These are phyloP conservation scores for Micractinium sp. DNA, from an alignment of 139 green algal species.

Conservation along the genomic window DNA sequence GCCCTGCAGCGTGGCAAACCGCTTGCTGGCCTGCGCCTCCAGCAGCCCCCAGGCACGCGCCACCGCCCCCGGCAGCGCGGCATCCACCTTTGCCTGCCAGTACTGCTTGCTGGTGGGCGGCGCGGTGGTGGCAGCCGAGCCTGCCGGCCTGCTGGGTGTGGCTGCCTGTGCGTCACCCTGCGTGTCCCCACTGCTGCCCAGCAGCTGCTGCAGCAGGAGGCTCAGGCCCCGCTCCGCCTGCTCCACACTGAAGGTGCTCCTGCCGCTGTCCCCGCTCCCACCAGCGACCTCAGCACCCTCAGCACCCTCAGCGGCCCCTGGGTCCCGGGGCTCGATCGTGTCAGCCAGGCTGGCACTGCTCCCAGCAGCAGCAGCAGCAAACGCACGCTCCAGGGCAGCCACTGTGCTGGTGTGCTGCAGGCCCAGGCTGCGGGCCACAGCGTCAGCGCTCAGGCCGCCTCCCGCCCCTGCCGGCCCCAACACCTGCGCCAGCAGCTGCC, in stretches of 20 bases:
- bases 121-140: background rate
- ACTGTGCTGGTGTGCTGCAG: conserved; percentile 3
- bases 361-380: background rate
- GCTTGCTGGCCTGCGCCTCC: background rate
- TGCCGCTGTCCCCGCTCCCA: background rate
- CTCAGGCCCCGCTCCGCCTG: background rate
- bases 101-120: conserved; percentile 28
- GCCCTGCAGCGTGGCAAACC: conserved; percentile 9
- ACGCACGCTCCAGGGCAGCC: background rate
- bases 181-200: background rate
- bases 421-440: conserved; percentile 26
- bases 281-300: background rate
- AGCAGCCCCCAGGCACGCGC: background rate
- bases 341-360: background rate
- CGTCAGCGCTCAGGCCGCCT: background rate
- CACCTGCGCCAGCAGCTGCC: conserved; percentile 7
- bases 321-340: background rate
- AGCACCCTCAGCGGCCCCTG: background rate
- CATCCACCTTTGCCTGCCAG: conserved; percentile 1
- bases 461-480: background rate
- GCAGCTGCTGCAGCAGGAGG: background rate
- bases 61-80: background rate
- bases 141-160: background rate
- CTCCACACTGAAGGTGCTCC: background rate
- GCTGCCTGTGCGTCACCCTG: background rate